phyloP scores from a whole-genome alignment of 2,329 filamentous ascomycete genomes.

The Pseudogymnoascus sp. region DNA sequence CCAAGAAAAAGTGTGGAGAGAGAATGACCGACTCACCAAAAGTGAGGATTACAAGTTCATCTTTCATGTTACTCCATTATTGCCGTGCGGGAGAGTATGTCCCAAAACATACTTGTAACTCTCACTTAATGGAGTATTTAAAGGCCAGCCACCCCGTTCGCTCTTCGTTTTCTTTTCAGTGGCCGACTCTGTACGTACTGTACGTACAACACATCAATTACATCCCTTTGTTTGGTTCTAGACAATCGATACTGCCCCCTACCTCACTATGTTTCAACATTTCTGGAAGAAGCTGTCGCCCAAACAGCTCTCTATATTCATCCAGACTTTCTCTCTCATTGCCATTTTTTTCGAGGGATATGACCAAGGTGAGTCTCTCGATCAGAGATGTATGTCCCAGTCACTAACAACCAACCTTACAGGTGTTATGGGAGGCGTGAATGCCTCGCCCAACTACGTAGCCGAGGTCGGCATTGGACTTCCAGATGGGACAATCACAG shows the following conservation, averaged over 20 bases:
- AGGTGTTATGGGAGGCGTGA: conserved; percentile 45
- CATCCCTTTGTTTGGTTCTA: conserved; percentile 25
- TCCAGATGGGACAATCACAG: conserved; percentile 22
- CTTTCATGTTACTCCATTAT: neutral
- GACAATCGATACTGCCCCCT: conserved; percentile 20
- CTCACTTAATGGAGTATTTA: neutral
- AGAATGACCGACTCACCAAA: neutral
- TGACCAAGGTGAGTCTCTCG: conserved; percentile 34
- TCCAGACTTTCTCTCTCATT: conserved; percentile 27
- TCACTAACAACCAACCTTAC: neutral
- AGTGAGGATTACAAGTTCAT: neutral
- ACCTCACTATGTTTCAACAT: conserved; percentile 27
- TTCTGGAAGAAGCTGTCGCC: conserved; percentile 37
- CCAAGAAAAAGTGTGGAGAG: neutral
- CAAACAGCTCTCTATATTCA: conserved; percentile 34
- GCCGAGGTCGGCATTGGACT: conserved; percentile 38
- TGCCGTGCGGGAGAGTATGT: neutral
- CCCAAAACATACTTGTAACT: neutral
- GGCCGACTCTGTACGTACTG: conserved; percentile 11
- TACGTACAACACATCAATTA: conserved; percentile 11
- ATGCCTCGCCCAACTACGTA: conserved; percentile 35
- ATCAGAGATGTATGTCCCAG: neutral
- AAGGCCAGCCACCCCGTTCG: neutral
- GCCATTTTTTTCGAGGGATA: conserved; percentile 39
- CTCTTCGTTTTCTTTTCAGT: neutral